Evolutionary conservation across 495 filamentous ascomycete genomes (phyloP), one percentile per base, ranked within the genome.

Genomic region (Penicillium atrosanguineum): DNA sequence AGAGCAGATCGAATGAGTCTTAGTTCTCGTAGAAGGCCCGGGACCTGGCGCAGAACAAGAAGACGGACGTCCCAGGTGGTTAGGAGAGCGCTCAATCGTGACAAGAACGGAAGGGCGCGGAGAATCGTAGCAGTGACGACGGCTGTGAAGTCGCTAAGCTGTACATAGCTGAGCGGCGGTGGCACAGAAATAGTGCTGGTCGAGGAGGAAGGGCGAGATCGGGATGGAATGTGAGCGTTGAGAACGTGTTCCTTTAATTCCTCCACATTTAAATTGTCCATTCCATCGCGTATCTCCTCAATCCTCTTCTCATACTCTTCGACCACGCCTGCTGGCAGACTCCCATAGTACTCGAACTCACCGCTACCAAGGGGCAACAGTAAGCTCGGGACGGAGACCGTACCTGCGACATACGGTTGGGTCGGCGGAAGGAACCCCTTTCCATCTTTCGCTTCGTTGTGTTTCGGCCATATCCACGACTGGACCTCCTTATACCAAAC

Each of bases 241-340:
- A 95, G 74, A 56, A 97, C 89, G 67, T 91, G 90, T 44, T 79
- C 81, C 73, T 97, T 97, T 60, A 97, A 83, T 59, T 95, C 91
- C 56, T 96, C 91, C 42, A 98, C 79, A 48, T 91, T 83, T 43
- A 98, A 73, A 39, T 81, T 79, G 19, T 93, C 89, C 76, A 97
- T 83, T 45, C 83, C 86, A 44, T 84, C 81, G 19, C 75, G 75
- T 56, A 98, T 96, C 48, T 86, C 83, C 34, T 93, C 87, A 21
- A 95, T 79, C 25, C 93, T 80, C 36, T 68, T 72, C 62, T 92
- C 88, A 64, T 94, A 91, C 46, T 72, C 63, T 26, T 79, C 67
- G 0, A 92, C 84, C 25, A 83, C 72, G 6, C 69, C 61, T 18
- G 77, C 79, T 18, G 81, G 79, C 23, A 96, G 72, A 58, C 85